Evolutionary conservation across 1,284 basidiomycete species (phyloP).

Genomic region (Cryptococcus hybrid): DNA sequence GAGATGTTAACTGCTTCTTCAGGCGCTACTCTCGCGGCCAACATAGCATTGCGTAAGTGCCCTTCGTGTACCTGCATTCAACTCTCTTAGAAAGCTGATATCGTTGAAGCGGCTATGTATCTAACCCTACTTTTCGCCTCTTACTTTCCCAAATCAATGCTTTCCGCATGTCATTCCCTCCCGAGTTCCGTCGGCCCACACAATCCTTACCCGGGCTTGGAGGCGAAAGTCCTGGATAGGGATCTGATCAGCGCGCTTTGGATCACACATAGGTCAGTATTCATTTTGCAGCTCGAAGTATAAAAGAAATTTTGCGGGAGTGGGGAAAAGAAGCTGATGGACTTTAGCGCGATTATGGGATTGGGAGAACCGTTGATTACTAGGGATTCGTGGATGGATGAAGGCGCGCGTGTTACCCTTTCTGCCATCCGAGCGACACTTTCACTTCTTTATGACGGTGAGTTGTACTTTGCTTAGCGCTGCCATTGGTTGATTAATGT

Average conservation of each 20-base stretch:
- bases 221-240: conserved; percentile 22
- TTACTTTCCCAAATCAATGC: conserved; percentile 35
- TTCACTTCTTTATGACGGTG: conserved; percentile 42
- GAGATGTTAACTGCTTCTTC: conserved; percentile 33
- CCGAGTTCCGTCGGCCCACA: conserved; percentile 26
- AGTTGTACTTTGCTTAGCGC: conserved; percentile 6
- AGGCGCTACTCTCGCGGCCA: conserved; percentile 31
- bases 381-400: conserved; percentile 33
- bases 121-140: conserved; percentile 28
- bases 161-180: conserved; percentile 35
- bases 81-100: neutral
- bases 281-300: neutral
- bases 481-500: neutral
- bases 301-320: too few species aligned
- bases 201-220: conserved; percentile 1
- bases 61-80: neutral
- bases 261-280: conserved; percentile 27
- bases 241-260: conserved; percentile 33
- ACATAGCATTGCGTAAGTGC: conserved; percentile 23
- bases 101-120: conserved; percentile 23
- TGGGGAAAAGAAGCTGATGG: neutral
- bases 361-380: conserved; percentile 40
- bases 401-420: conserved; percentile 35
- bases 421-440: conserved; percentile 40
- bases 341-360: conserved; percentile 21